Base-by-base conservation (phyloP, 2,329 filamentous ascomycete genomes). In the Fusarium praegraminearum region DNA sequence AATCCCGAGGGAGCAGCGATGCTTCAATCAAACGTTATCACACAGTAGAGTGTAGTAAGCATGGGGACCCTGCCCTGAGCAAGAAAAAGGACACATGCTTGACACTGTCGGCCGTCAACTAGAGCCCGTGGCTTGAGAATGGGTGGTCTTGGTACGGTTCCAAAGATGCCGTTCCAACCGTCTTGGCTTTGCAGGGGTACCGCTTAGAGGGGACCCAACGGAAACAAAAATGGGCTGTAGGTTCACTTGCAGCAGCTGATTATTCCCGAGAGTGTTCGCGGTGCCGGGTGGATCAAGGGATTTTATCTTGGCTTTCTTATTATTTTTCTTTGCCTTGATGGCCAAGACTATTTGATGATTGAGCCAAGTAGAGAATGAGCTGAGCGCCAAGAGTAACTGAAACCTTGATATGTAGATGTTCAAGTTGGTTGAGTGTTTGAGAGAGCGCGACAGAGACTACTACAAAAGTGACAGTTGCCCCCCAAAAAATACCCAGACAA, bases 101-200 rank as follows among this genome's bases (percentile, higher is more conserved):
- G 57, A 72, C 65, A 67, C 70, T 60, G 67, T 65, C 67, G 57
- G 57, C 63, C 69, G 65, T 65, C 55, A 56, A 65, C 38, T 65
- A 51, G 60, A 67, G 71, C 67, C 61, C 58, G 69, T 75, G 73
- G 73, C 73, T 74, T 73, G 64, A 47, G 43, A 62, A 70, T 60
- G 60, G 70, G 65, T 72, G 74, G 75, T 58, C 73, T 72, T 74
- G 72, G 74, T 77, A 74, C 73, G 69, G 73, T 73, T 73, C 66
- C 60, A 65, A 26, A 78, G 77, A 78, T 80, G 79, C 79, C 79
- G 79, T 80, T 67, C 70, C 70, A 80, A 72, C 79, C 79, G 79
- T 78, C 78, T 80, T 80, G 78, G 78, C 77, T 72, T 60, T 69
- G 52, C 69, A 65, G 74, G 74, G 60, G 50, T 67, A 26, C 18